phyloP scores from a whole-genome alignment of 768 basidiomycete genomes.

The Leccinum disarticulatum region DNA sequence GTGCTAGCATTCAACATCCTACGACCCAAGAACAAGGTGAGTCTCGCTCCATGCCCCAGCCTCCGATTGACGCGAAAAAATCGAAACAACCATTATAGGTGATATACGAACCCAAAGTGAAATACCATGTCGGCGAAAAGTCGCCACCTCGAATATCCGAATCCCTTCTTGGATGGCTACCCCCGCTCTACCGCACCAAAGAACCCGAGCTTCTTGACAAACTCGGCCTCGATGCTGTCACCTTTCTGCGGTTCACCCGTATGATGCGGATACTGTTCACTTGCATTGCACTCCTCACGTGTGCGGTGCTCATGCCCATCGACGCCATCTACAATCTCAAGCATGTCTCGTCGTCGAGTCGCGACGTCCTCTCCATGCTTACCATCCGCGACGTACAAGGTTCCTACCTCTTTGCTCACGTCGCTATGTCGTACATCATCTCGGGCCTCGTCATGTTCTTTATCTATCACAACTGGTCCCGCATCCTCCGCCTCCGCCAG shows the following conservation, averaged over 20 bases:
- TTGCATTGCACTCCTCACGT: constrained; percentile 59
- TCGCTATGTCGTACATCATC: constrained; percentile 80
- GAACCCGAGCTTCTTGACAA: constrained; percentile 89
- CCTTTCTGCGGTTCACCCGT: constrained; percentile 88
- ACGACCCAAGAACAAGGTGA: constrained; percentile 85
- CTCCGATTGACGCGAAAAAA: neutral
- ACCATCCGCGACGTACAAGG: constrained; percentile 84
- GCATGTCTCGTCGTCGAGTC: constrained; percentile 48
- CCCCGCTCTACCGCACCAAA: constrained; percentile 77
- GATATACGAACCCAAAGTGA: constrained; percentile 92
- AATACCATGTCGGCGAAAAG: constrained; percentile 80
- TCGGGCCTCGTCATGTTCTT: constrained; percentile 69
- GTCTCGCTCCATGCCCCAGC: neutral
- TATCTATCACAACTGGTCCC: constrained; percentile 72
- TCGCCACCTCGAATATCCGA: constrained; percentile 79
- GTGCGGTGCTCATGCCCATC: constrained; percentile 80
- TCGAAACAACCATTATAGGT: constrained; percentile 44
- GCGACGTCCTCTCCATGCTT: constrained; percentile 72
- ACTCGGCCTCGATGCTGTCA: constrained; percentile 89
- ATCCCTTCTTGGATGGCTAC: constrained; percentile 86
- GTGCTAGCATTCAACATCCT: constrained; percentile 79
- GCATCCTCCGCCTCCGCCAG: constrained; percentile 76
- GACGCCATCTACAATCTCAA: constrained; percentile 82
- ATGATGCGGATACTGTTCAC: constrained; percentile 77
- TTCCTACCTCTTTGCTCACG: constrained; percentile 76